These are phyloP conservation scores for Plasmodium inui DNA, from an alignment of 169 alveolate species.

Conservation along the genomic window DNA sequence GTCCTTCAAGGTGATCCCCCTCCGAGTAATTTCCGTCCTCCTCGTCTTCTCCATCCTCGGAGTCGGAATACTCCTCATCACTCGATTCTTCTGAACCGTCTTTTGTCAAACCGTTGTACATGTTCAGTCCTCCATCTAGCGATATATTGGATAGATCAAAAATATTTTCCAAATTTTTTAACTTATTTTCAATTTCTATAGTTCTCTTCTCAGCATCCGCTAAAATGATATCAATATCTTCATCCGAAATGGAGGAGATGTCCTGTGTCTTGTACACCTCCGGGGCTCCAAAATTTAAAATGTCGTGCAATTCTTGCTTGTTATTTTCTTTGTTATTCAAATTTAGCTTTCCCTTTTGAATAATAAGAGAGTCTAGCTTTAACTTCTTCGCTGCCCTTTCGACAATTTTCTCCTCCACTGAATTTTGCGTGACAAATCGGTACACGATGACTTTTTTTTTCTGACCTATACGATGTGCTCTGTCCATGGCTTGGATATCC, in stretches of 20 bases:
- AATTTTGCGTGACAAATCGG: conserved; percentile 95
- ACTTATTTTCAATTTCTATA: conserved; percentile 88
- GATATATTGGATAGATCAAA: conserved; percentile 82
- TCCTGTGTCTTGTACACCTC: conserved; percentile 90
- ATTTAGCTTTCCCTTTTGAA: conserved; percentile 95
- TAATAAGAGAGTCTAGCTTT: conserved; percentile 96
- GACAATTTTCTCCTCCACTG: conserved; percentile 98
- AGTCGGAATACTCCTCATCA: conserved; percentile 53
- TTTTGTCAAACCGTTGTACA: conserved; percentile 77
- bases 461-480: conserved; percentile 99
- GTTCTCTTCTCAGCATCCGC: conserved; percentile 92
- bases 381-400: conserved; percentile 96
- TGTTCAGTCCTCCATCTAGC: conserved; percentile 85
- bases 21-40: background rate
- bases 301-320: conserved; percentile 91
- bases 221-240: conserved; percentile 91
- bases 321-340: conserved; percentile 84
- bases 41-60: conserved; percentile 39
- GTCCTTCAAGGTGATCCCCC: background rate
- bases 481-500: conserved; percentile 97
- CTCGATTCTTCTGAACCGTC: conserved; percentile 67
- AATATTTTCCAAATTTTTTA: conserved; percentile 82
- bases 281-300: conserved; percentile 94
- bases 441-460: conserved; percentile 96
- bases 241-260: conserved; percentile 88